Percentiles rank a stretch among this genome's conserved stretches.
Evolutionary conservation across 371 early-diverging fungal species (phyloP).

Genomic region (Nematocida ironsii): DNA sequence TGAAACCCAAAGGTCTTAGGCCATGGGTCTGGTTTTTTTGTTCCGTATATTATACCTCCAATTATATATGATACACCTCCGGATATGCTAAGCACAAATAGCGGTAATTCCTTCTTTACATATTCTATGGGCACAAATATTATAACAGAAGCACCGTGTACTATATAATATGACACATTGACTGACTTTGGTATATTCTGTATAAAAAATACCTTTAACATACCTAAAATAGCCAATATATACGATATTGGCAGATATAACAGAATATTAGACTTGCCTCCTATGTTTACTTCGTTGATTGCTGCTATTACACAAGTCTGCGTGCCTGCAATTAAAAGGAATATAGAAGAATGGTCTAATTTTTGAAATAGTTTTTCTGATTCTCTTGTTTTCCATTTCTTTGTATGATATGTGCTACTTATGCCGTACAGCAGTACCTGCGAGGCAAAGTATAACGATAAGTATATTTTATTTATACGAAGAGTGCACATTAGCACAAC

Average conservation of each 20-base stretch:
- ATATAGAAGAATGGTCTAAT: conserved; percentile 70
- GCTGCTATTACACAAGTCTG: conserved; percentile 67
- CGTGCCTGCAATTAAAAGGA: conserved; percentile 70
- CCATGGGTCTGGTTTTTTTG: conserved; percentile 66
- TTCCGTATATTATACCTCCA: conserved; percentile 69
- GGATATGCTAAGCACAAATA: conserved; percentile 55
- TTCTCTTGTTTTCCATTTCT: conserved; percentile 58
- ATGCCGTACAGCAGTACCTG: conserved; percentile 69
- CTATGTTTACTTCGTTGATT: conserved; percentile 7
- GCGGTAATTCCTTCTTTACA: conserved; percentile 15
- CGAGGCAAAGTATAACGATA: conserved; percentile 56
- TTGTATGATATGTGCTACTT: conserved; percentile 68
- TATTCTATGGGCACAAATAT: conserved; percentile 60
- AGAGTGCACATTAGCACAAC: conserved; percentile 4
- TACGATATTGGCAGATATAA: conserved; percentile 56
- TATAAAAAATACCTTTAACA: conserved; percentile 63
- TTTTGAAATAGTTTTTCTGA: conserved; percentile 56
- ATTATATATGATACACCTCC: conserved; percentile 69
- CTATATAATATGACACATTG: conserved; percentile 67
- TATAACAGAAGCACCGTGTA: conserved; percentile 68
- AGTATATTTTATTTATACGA: conserved; percentile 20
- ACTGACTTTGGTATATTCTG: conserved; percentile 57
- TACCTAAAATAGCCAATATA: conserved; percentile 65
- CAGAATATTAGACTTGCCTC: neutral
- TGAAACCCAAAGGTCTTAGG: conserved; percentile 70